Evolutionary conservation across 2,329 filamentous ascomycete species (phyloP).

Genomic region (Piedraia hortae): DNA sequence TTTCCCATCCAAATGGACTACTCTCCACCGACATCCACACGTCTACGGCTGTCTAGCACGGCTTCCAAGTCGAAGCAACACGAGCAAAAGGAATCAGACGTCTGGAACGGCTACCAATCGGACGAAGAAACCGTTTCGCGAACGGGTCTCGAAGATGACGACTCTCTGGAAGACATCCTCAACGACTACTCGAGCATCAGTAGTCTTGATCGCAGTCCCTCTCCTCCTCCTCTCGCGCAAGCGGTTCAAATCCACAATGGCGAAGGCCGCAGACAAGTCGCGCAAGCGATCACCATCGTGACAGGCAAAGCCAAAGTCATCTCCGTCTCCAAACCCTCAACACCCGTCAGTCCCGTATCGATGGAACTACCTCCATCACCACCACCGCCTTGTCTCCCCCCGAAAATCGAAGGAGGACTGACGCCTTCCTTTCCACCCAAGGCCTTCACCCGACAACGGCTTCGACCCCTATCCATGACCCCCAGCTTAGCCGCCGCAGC

Average conservation of each 20-base stretch:
- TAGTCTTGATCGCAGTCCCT: constrained; percentile 2
- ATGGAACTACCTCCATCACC: constrained; percentile 1
- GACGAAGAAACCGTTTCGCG: constrained; percentile 11
- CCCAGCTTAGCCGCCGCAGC: no score
- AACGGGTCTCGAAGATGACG: constrained; percentile 6
- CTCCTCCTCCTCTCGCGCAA: constrained; percentile 7
- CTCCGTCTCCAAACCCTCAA: constrained; percentile 3
- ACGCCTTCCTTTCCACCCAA: no score
- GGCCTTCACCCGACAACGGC: no score
- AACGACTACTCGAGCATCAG: constrained; percentile 5
- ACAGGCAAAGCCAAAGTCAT: constrained; percentile 9
- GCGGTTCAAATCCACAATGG: no score
- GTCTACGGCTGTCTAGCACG: no score
- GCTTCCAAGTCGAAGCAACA: no score
- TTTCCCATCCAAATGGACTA: no score
- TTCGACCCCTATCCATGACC: no score
- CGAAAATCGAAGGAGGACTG: no score
- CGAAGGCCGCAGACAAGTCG: constrained; percentile 5
- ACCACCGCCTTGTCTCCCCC: constrained; percentile 1
- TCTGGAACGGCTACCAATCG: constrained; percentile 7
- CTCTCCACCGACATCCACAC: no score
- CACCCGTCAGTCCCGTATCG: background rate
- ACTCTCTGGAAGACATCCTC: no score
- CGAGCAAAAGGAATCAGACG: constrained; percentile 2
- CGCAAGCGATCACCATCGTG: constrained; percentile 8